Base-by-base conservation (phyloP, 106 monocot species). In the Narthecium ossifragum region DNA sequence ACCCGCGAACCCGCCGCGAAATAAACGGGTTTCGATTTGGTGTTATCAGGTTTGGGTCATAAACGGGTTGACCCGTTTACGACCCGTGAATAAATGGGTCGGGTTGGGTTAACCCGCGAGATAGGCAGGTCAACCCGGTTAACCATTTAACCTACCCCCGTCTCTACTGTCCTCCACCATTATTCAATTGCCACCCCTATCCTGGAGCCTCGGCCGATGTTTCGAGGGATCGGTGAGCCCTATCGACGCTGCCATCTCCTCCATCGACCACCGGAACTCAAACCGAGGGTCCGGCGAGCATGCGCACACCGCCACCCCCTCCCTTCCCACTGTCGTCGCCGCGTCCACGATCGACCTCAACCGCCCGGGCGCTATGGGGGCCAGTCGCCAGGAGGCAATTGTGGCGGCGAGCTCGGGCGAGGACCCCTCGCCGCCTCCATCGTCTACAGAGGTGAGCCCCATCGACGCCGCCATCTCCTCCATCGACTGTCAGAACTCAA, bases 381-480 rank as follows among this genome's bases (percentile, higher is more conserved):
- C 64, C 57, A 85, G 65, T 33, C 85, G 80, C 27, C 80, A 59
- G 9, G 80, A 65, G 31, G 85, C 80, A 51, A 85, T 66, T 45
- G 80, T 77, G 20, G 80, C 33, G 38, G 73, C 77, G 49, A 77
- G 80, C 18, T 80, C 80, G 29, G 51, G 40, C 24, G 67, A 71
- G 36, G 66, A 62, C 38, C 47, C 61, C 46, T 45, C 46, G n/a
- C 72, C 83, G 45, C 62, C 66, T 36, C 53, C 60, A 45, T 41
- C 43, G 28, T 26, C 32, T 2, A 45, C 43, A n/a, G n/a, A n/a
- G 55, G 4, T 28, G 2, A 78, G 58, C 34, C 74, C 67, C 18
- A 86, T 57, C 25, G 85, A 74, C 26, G 60, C 64, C 43, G 66
- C 77, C 77, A 80, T 86, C 71, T 86, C 85, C 80, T 81, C 85